phyloP scores from a whole-genome alignment of 2,329 filamentous ascomycete species.

The Fusarium paranaense region DNA sequence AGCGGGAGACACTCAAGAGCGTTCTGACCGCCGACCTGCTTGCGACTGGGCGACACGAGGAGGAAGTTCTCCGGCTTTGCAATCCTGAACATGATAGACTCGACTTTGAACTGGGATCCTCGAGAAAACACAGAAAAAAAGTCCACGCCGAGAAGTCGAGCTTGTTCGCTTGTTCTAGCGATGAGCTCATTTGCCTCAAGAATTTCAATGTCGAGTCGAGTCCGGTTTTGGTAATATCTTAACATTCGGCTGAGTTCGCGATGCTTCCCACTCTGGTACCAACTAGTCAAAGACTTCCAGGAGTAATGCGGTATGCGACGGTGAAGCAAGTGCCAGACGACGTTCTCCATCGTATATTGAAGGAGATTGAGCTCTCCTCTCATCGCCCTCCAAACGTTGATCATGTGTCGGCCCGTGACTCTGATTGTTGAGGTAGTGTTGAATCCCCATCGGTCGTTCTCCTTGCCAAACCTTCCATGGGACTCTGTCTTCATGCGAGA shows the following conservation, averaged over 20 bases:
- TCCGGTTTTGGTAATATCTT: constrained; percentile 80
- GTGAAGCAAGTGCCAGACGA: constrained; percentile 90
- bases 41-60: constrained; percentile 87
- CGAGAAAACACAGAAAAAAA: constrained; percentile 97
- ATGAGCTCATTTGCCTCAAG: constrained; percentile 91
- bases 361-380: constrained; percentile 89
- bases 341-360: constrained; percentile 97
- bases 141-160: constrained; percentile 90
- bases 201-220: constrained; percentile 88
- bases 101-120: constrained; percentile 98
- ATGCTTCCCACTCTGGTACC: constrained; percentile 79
- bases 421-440: constrained; percentile 92
- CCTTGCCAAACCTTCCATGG: constrained; percentile 85
- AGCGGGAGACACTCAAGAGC: constrained; percentile 93
- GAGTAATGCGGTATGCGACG: constrained; percentile 89
- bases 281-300: constrained; percentile 81
- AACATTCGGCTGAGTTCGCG: constrained; percentile 80
- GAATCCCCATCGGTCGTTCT: constrained; percentile 92
- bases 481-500: constrained; percentile 88
- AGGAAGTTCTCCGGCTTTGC: constrained; percentile 97
- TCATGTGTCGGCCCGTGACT: constrained; percentile 94
- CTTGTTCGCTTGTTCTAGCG: constrained; percentile 91
- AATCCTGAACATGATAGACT: constrained; percentile 98
- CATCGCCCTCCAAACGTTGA: constrained; percentile 98
- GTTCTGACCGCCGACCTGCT: constrained; percentile 94